Percentiles rank a stretch among this genome's conserved stretches.
Conservation (phyloP, 2,329 filamentous ascomycete species). For the Penicillium sp. region DNA sequence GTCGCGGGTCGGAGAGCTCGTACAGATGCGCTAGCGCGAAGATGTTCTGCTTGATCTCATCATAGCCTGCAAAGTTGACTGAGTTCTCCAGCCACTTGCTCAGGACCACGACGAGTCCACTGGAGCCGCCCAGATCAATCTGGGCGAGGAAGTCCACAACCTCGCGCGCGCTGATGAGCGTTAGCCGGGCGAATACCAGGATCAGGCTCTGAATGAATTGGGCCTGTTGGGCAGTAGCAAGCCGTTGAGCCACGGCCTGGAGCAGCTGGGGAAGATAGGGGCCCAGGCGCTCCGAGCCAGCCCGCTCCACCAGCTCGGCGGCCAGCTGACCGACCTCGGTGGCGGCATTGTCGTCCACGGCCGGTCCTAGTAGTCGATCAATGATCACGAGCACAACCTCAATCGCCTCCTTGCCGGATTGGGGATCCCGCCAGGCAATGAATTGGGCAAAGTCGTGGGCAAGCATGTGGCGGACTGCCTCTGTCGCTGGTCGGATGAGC, state of each 20-base stretch:
- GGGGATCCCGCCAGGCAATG: slow-evolving; percentile 77
- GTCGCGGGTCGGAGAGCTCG: slow-evolving; percentile 76
- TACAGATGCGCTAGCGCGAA: slow-evolving; percentile 92
- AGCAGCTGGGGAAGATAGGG: slow-evolving; percentile 87
- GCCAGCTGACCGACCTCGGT: slow-evolving; percentile 95
- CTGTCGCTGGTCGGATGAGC: slow-evolving; percentile 80
- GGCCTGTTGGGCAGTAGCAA: slow-evolving; percentile 79
- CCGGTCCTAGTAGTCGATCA: slow-evolving; percentile 79
- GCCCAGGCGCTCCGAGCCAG: slow-evolving; percentile 84
- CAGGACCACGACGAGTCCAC: slow-evolving; percentile 83
- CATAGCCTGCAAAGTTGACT: slow-evolving; percentile 94
- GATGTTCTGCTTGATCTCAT: slow-evolving; percentile 95
- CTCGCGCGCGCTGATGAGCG: slow-evolving; percentile 79
- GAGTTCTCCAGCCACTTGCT: slow-evolving; percentile 98
- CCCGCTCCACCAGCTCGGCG: slow-evolving; percentile 92
- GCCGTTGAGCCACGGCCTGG: slow-evolving; percentile 79
- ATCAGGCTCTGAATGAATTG: slow-evolving; percentile 95
- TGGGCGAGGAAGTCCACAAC: slow-evolving; percentile 89
- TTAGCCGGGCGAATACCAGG: slow-evolving; percentile 88
- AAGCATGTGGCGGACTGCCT: slow-evolving; percentile 85
- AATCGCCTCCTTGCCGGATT: slow-evolving; percentile 75
- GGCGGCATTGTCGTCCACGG: slow-evolving; percentile 88
- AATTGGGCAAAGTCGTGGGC: slow-evolving; percentile 88
- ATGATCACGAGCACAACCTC: slow-evolving; percentile 90
- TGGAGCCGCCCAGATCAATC: slow-evolving; percentile 72